Conservation (phyloP, 108 stramenopile genomes). For the Pseudonitzschia multiseries region DNA sequence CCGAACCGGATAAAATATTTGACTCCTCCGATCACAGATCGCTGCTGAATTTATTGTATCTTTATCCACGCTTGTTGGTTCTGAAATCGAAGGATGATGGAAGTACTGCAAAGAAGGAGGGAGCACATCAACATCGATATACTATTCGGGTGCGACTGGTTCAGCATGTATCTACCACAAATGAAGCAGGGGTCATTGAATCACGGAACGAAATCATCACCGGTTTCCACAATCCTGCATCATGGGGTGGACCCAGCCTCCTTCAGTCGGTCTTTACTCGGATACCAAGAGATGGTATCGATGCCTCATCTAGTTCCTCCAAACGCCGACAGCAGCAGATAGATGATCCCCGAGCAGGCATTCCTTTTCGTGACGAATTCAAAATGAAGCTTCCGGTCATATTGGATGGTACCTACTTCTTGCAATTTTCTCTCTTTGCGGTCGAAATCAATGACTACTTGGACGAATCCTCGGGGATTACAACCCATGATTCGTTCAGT, state of each 20-base stretch:
- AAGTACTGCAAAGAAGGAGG: background rate
- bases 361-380: conserved; percentile 71
- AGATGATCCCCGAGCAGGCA: conserved; percentile 28
- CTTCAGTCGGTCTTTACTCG: conserved; percentile 60
- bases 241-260: conserved; percentile 64
- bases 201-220: conserved; percentile 36
- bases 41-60: conserved; percentile 67
- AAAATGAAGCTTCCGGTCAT: conserved; percentile 77
- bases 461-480: conserved; percentile 1
- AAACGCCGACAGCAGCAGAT: conserved; percentile 17
- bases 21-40: conserved; percentile 47
- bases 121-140: conserved; percentile 23
- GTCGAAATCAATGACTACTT: conserved; percentile 40
- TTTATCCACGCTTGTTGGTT: conserved; percentile 62
- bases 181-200: conserved; percentile 34
- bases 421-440: conserved; percentile 65
- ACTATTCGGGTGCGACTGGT: conserved; percentile 61
- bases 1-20: conserved; percentile 50
- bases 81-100: conserved; percentile 21
- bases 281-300: conserved; percentile 28
- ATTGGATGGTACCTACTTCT: conserved; percentile 71
- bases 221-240: conserved; percentile 68
- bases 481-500: background rate
- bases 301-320: background rate
- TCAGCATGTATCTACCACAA: conserved; percentile 18